These are phyloP conservation scores for Adansonia gregorii DNA, from an alignment of 441 rosid genomes.

Conservation along the genomic window DNA sequence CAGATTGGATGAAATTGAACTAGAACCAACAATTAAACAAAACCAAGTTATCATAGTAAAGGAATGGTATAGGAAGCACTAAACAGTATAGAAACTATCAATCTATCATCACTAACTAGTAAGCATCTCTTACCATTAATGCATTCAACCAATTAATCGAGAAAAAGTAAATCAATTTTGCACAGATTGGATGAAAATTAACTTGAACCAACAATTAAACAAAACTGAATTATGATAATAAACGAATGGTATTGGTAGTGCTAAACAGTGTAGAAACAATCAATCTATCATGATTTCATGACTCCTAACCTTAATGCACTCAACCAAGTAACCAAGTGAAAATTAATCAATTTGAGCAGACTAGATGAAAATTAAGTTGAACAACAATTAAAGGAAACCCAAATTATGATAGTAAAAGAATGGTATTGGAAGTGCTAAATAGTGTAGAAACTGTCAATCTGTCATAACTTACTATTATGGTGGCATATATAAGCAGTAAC, in stretches of 20 bases:
- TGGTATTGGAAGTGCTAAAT: not conserved
- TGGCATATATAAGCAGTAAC: slow-evolving; percentile 79
- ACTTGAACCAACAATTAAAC: slow-evolving; percentile 4
- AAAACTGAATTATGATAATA: not conserved
- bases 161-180: not conserved
- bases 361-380: not conserved
- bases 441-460: not conserved
- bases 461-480: slow-evolving; percentile 53
- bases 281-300: too few species aligned
- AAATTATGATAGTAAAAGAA: not conserved
- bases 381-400: not conserved
- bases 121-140: not conserved
- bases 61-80: too few species aligned
- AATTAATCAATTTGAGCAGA: not conserved
- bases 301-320: not conserved
- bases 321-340: not conserved
- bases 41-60: not conserved
- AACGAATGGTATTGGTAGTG: not conserved
- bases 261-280: too few species aligned
- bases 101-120: not conserved
- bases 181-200: not conserved
- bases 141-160: not conserved
- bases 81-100: too few species aligned
- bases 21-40: not conserved
- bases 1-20: not conserved